Evolutionary conservation across 2,329 filamentous ascomycete genomes (phyloP).

Genomic region (Periconia sp.): DNA sequence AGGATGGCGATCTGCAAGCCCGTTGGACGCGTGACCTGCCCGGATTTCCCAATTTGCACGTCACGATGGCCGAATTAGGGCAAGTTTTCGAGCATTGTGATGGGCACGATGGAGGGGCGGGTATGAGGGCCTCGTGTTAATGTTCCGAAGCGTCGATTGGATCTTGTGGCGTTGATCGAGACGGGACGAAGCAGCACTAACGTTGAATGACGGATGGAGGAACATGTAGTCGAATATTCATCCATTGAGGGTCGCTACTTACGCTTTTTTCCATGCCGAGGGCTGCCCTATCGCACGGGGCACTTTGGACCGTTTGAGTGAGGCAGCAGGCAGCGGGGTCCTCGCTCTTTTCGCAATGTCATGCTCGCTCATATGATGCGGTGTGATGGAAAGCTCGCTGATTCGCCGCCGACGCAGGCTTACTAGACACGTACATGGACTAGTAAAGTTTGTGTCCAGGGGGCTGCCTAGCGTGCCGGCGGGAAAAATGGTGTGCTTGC

Average conservation of each 20-base stretch:
- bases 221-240: background rate
- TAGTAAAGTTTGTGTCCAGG: background rate
- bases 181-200: background rate
- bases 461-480: background rate
- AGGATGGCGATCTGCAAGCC: slow-evolving; percentile 32
- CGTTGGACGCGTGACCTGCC: slow-evolving; percentile 39
- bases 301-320: slow-evolving; percentile 6
- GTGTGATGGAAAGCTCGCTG: slow-evolving; percentile 9
- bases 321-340: slow-evolving; percentile 12
- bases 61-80: slow-evolving; percentile 22
- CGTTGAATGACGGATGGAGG: background rate
- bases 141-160: slow-evolving; percentile 12
- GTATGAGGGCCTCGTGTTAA: slow-evolving; percentile 9
- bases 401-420: slow-evolving; percentile 19
- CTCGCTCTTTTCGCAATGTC: slow-evolving; percentile 20
- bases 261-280: too few relatives aligned
- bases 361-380: slow-evolving; percentile 12
- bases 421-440: background rate
- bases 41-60: slow-evolving; percentile 26
- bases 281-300: too few relatives aligned
- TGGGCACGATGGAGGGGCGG: slow-evolving; percentile 21
- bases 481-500: background rate
- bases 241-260: too few relatives aligned
- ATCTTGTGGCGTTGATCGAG: slow-evolving; percentile 11
- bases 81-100: slow-evolving; percentile 28